phyloP scores from a whole-genome alignment of 1,284 basidiomycete species.

The Marasmius sp. region DNA sequence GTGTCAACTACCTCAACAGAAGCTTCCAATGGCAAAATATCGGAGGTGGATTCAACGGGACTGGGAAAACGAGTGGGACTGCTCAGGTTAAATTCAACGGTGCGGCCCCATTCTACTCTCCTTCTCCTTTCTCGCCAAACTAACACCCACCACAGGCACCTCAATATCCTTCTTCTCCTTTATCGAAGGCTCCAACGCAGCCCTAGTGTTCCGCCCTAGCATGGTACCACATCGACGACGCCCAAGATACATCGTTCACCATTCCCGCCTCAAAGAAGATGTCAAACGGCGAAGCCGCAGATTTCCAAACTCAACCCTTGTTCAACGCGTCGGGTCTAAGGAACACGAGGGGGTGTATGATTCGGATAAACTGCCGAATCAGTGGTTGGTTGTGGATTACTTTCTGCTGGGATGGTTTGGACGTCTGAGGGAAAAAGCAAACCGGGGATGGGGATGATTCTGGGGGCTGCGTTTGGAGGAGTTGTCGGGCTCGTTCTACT shows the following conservation, averaged over 20 bases:
- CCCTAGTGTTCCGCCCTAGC: constrained; percentile 12
- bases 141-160: constrained; percentile 16
- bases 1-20: constrained; percentile 15
- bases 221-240: constrained; percentile 26
- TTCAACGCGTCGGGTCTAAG: constrained; percentile 23
- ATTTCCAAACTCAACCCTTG: constrained; percentile 21
- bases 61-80: background rate
- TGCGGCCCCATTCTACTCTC: constrained; percentile 8
- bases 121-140: background rate
- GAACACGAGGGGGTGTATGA: constrained; percentile 20
- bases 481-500: background rate
- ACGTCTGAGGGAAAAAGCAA: background rate
- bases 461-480: background rate
- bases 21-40: background rate
- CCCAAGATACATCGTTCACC: constrained; percentile 13
- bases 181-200: background rate
- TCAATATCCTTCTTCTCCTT: constrained; percentile 13
- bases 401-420: constrained; percentile 9
- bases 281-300: background rate
- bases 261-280: constrained; percentile 15
- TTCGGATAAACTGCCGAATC: constrained; percentile 23
- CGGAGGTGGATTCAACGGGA: background rate
- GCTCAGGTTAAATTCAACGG: constrained; percentile 25
- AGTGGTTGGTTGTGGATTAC: constrained; percentile 14
- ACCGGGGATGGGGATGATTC: background rate